Evolutionary conservation across 2,329 filamentous ascomycete species (phyloP).

Genomic region (Trichoderma citrinoviride): DNA sequence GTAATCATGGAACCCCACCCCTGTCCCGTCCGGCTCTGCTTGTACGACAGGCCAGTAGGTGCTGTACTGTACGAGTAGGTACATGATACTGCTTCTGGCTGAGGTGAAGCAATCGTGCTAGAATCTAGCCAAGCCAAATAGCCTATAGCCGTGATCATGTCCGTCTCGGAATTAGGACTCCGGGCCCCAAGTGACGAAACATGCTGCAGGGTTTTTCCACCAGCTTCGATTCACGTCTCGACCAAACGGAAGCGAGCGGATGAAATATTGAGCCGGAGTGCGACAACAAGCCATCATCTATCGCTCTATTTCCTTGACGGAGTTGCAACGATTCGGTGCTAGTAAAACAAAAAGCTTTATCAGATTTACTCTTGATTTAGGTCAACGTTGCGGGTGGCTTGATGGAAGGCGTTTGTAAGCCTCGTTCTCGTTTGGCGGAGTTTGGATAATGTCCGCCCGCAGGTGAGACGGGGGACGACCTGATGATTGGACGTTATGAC

Average conservation of each 20-base stretch:
- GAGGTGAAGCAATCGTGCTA: neutral
- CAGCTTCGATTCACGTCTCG: neutral
- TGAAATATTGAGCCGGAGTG: slow-evolving; percentile 14
- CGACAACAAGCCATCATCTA: neutral
- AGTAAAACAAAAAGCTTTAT: neutral
- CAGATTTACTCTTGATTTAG: too few species aligned
- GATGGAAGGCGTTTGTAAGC: neutral
- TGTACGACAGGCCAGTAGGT: too few species aligned
- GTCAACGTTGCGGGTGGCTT: neutral
- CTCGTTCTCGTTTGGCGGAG: neutral
- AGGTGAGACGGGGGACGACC: neutral
- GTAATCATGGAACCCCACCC: neutral
- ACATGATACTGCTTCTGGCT: neutral
- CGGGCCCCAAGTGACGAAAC: neutral
- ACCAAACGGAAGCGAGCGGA: slow-evolving; percentile 11
- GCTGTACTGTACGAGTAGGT: too few species aligned
- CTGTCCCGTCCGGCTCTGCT: too few species aligned
- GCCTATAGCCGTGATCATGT: neutral
- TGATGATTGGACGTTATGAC: neutral
- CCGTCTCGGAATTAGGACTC: slow-evolving; percentile 4
- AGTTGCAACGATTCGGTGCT: neutral
- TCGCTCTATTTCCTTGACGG: neutral
- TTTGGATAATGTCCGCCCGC: slow-evolving; percentile 15
- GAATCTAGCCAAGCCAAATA: too few species aligned
- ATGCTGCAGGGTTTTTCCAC: neutral